Base-by-base conservation (phyloP, 768 basidiomycete genomes). In the Tremella fuciformis region DNA sequence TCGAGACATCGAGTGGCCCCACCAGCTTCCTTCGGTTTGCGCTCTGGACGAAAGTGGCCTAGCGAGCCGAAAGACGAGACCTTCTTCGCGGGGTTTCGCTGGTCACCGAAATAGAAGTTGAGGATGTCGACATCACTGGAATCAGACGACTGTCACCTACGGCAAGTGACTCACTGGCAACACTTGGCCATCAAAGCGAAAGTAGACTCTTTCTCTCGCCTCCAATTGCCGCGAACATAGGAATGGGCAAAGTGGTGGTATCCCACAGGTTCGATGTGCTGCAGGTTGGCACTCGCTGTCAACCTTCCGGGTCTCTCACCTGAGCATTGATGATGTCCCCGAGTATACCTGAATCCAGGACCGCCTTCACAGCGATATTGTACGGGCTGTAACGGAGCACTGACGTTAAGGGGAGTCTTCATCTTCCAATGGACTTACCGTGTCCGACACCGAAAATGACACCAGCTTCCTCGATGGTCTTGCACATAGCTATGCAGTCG, bases 211-310 rank as follows among this genome's bases (percentile, higher is more conserved):
- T 78, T 75, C 70, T 91, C 87, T 18, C 79, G 83, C 1, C 79
- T 74, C 90, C 90, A 92, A 71, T 86, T 85, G 34, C 84, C 90
- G 40, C 90, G 83, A 21, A 92, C 91, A 67, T 84, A 93, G 0
- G 88, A 89, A 74, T 92, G 91, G 1, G 89, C 87, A 75, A 91
- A 91, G 75, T 92, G 90, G 66, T 82, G 88, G 69, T 88, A 85
- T 7, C 60, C 89, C 1, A 91, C 84, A 0, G 91, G 90, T 67
- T 92, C 90, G 53, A 91, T 78, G 56, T 91, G 90, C 18, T 88
- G 87, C 11, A 6, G n/a, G 29, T 88, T 91, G 16, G 63, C 75
- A 0, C 65, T 80, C 26, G 80, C 63, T 13, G 11, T 34, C 4
- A 11, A 6, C 4, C 29, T 6, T 34, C 6, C 29, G 11, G 86